Evolutionary conservation across 139 green algal species (phyloP).

Genomic region (Trebouxia sp.): DNA sequence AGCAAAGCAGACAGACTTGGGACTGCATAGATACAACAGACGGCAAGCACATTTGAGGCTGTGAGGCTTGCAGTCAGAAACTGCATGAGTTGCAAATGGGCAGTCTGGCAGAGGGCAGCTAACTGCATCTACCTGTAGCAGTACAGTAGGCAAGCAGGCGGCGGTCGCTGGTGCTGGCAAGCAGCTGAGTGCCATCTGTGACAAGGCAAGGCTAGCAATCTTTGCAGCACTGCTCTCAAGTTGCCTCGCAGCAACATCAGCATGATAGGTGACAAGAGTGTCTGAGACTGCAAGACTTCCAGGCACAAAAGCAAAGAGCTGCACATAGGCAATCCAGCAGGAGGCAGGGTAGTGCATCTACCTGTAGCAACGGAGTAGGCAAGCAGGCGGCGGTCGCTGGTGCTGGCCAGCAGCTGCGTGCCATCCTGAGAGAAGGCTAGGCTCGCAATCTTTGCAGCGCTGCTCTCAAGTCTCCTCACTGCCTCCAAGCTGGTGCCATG

Average conservation of each 20-base stretch:
- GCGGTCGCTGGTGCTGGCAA: slow-evolving; percentile 33
- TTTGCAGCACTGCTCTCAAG: slow-evolving; percentile 36
- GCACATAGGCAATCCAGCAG: too few relatives aligned
- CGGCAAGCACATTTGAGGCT: too few relatives aligned
- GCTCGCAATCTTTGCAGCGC: background rate
- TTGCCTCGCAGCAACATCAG: slow-evolving; percentile 55
- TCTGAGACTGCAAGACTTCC: too few relatives aligned
- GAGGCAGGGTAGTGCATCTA: too few relatives aligned
- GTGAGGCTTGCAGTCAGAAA: too few relatives aligned
- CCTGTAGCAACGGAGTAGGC: slow-evolving; percentile 28
- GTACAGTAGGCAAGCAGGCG: slow-evolving; percentile 35
- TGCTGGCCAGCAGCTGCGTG: slow-evolving; percentile 34
- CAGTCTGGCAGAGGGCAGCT: too few relatives aligned
- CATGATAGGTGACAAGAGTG: too few relatives aligned
- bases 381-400: slow-evolving; percentile 33
- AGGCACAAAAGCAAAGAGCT: too few relatives aligned
- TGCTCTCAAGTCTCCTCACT: slow-evolving; percentile 50
- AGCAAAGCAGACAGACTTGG: too few relatives aligned
- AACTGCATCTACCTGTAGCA: too few relatives aligned
- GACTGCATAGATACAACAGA: too few relatives aligned
- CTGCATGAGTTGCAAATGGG: too few relatives aligned
- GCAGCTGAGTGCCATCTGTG: slow-evolving; percentile 27
- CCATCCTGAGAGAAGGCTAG: slow-evolving; percentile 35
- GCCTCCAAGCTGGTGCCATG: slow-evolving; percentile 53
- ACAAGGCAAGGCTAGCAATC: slow-evolving; percentile 33